phyloP scores from a whole-genome alignment of 768 basidiomycete genomes.

The Mycena chlorophos region DNA sequence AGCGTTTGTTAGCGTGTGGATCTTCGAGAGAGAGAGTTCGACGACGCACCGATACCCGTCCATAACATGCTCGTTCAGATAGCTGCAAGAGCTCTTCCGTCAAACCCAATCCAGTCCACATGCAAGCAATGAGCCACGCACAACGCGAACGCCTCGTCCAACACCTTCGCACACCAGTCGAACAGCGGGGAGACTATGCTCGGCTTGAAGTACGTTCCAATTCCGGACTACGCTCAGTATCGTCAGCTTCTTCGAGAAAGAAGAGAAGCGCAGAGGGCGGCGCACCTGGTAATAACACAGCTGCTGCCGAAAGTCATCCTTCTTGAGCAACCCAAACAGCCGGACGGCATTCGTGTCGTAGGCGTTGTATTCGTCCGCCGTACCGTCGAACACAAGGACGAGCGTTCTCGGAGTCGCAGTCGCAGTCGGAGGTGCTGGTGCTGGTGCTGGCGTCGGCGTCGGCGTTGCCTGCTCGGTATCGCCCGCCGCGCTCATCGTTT shows the following conservation, averaged over 20 bases:
- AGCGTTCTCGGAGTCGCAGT: slow-evolving; percentile 38
- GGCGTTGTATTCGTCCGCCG: slow-evolving; percentile 50
- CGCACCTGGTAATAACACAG: slow-evolving; percentile 71
- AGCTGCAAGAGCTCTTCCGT: slow-evolving; percentile 43
- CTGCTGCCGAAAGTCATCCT: slow-evolving; percentile 56
- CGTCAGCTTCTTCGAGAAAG: slow-evolving; percentile 39
- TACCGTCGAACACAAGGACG: slow-evolving; percentile 73
- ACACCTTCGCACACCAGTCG: slow-evolving; percentile 54
- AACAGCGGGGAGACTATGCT: slow-evolving; percentile 67
- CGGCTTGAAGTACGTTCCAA: slow-evolving; percentile 57
- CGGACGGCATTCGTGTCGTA: slow-evolving; percentile 70
- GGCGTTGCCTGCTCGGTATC: no score
- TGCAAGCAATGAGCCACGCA: slow-evolving; percentile 33
- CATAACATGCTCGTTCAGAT: slow-evolving; percentile 68
- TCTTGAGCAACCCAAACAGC: slow-evolving; percentile 67
- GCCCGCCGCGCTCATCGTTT: no score
- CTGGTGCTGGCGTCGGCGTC: not conserved
- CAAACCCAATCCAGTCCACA: not conserved
- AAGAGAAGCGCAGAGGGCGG: not conserved
- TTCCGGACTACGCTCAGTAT: slow-evolving; percentile 36
- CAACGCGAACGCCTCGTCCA: slow-evolving; percentile 77
- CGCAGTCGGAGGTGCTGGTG: not conserved
- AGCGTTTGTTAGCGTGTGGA: not conserved
- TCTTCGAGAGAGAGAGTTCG: not conserved
- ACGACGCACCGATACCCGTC: slow-evolving; percentile 60